phyloP scores from a whole-genome alignment of 2,329 filamentous ascomycete genomes.

The Coleophoma crateriformis region DNA sequence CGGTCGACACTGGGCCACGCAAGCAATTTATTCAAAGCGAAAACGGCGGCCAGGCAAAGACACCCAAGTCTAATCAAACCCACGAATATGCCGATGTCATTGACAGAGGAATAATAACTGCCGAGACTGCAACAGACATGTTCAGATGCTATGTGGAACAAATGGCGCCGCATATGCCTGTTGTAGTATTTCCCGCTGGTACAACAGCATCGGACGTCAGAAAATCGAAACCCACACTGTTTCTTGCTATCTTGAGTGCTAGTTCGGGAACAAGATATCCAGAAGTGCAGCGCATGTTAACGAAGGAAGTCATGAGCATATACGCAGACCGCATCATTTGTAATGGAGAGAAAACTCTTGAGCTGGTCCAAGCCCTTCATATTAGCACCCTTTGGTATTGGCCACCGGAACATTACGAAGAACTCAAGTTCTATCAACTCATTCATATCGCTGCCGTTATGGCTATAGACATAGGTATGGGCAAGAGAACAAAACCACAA shows the following conservation, averaged over 20 bases:
- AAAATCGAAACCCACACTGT: constrained; percentile 56
- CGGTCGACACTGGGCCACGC: background rate
- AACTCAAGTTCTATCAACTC: constrained; percentile 45
- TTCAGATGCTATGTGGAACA: constrained; percentile 53
- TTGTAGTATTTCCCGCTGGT: constrained; percentile 51
- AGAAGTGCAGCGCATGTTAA: constrained; percentile 34
- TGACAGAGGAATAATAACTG: constrained; percentile 52
- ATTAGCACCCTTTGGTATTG: constrained; percentile 43
- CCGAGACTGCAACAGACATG: constrained; percentile 47
- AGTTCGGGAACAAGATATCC: constrained; percentile 51
- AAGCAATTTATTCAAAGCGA: background rate
- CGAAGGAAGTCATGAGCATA: constrained; percentile 40
- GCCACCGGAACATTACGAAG: constrained; percentile 39
- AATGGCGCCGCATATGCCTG: constrained; percentile 57
- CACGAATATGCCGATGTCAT: constrained; percentile 36
- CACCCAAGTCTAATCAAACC: constrained; percentile 8
- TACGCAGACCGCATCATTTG: constrained; percentile 42
- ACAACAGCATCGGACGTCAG: constrained; percentile 51
- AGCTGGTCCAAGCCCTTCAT: constrained; percentile 43
- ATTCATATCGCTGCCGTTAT: constrained; percentile 45
- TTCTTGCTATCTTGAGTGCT: constrained; percentile 61
- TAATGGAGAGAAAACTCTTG: constrained; percentile 43
- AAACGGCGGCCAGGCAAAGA: background rate
- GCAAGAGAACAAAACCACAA: constrained; percentile 22
- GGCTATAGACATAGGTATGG: constrained; percentile 32